Base-by-base conservation (phyloP, 2,329 filamentous ascomycete genomes). In the Scedosporium dehoogii region DNA sequence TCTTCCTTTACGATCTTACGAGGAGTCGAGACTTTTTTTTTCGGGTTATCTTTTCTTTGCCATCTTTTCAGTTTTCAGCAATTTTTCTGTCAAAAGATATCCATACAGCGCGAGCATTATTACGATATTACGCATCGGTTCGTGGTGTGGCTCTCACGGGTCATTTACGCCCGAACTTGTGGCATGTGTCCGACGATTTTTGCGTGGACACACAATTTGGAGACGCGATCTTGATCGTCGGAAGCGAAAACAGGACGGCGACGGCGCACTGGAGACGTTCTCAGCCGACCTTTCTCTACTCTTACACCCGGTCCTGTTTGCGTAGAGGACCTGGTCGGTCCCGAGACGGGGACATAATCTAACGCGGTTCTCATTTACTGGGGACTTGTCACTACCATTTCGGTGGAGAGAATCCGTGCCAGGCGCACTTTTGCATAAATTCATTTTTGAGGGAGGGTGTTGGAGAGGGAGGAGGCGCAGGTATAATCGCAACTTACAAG, bases 1-100 rank as follows among this genome's bases (percentile, higher is more conserved):
- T 51, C 29, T 64, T 62, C 61, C 18, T 33, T 59, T 62, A n/a
- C 57, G 53, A 63, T 6, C 44, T 51, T 38, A 55, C 33, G 61
- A 9, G n/a, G 55, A 58, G 16, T 38, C 55, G 27, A n/a, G 7
- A 18, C n/a, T n/a, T n/a, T n/a, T n/a, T 55, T 56, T 56, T 27
- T 56, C 10, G 21, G 5, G 12, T 27, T n/a, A 14, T 58, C n/a
- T 41, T 58, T 38, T 14, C 33, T 38, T 58, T 58, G 14, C 16
- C 33, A 10, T 58, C 33, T 33, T 38, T 33, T 58, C 33, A 38
- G 33, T 33, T 38, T 33, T 58, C 33, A 38, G 33, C 55, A 14
- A 55, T 55, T 27, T 53, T 10, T 23, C 21, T 23, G 18, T 25
- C 44, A 6, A 23, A 55, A 55, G 23, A 55, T 23, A 27, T 27